These are phyloP conservation scores for Erodium trifolium DNA, from an alignment of 441 rosid genomes.

Conservation along the genomic window DNA sequence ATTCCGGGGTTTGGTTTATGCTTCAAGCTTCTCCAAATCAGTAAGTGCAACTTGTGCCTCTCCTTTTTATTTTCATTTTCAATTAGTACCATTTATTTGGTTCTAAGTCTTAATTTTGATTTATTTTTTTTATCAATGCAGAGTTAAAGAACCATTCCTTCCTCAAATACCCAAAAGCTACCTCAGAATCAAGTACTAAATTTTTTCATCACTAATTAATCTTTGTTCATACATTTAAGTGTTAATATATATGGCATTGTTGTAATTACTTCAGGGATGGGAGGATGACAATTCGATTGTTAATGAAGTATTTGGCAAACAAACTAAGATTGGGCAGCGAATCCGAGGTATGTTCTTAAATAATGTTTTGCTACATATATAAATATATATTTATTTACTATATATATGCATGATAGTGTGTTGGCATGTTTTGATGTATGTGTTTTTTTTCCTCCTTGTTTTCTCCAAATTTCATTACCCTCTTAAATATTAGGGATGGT, in stretches of 20 bases:
- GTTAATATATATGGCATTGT: too few species aligned
- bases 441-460: too few species aligned
- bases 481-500: too few species aligned
- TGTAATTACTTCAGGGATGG: constrained; percentile 44
- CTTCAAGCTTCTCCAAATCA: constrained; percentile 82
- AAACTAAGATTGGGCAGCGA: constrained; percentile 90
- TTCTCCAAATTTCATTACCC: too few species aligned
- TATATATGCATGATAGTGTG: neutral
- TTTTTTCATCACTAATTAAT: neutral
- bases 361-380: too few species aligned
- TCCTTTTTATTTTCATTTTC: too few species aligned
- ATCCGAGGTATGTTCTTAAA: constrained; percentile 62
- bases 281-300: constrained; percentile 81
- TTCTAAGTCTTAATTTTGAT: too few species aligned
- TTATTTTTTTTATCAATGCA: constrained; percentile 26
- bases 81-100: too few species aligned
- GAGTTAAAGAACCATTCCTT: constrained; percentile 74
- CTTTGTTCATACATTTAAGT: too few species aligned
- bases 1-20: constrained; percentile 94
- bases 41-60: constrained; percentile 69
- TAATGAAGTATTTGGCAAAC: constrained; percentile 89
- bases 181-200: constrained; percentile 84
- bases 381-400: too few species aligned
- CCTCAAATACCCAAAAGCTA: constrained; percentile 94
- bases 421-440: neutral